phyloP scores from a whole-genome alignment of 1,284 basidiomycete genomes.

The Mycena citricolor region DNA sequence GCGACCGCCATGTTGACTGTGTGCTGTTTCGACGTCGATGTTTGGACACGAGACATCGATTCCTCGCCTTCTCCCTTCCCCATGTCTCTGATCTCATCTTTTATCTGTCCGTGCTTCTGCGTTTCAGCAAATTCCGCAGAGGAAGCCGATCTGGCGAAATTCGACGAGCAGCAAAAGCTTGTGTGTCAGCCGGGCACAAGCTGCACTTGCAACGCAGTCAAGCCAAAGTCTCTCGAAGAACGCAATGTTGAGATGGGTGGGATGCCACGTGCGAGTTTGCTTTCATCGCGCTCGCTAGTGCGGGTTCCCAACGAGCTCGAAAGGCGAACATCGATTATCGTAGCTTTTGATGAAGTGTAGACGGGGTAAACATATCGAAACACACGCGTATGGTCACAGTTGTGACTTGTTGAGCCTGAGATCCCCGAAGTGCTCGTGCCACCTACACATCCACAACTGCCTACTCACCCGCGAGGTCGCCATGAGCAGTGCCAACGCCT shows the following conservation, averaged over 20 bases:
- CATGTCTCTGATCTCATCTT: slow-evolving; percentile 38
- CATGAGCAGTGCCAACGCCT: slow-evolving; percentile 5
- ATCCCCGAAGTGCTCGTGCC: too few species aligned
- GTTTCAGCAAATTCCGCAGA: neutral
- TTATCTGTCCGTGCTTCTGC: slow-evolving; percentile 37
- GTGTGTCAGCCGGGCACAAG: slow-evolving; percentile 35
- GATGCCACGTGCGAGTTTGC: slow-evolving; percentile 7
- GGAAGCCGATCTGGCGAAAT: slow-evolving; percentile 4
- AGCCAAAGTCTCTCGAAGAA: slow-evolving; percentile 5
- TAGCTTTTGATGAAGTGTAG: slow-evolving; percentile 32
- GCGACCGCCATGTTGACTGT: slow-evolving; percentile 42
- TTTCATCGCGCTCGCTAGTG: slow-evolving; percentile 33
- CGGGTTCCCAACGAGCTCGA: slow-evolving; percentile 40
- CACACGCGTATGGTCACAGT: slow-evolving; percentile 24
- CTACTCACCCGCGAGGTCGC: neutral
- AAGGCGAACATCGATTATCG: slow-evolving; percentile 34
- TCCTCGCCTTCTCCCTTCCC: slow-evolving; percentile 59
- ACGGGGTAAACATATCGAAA: too few species aligned
- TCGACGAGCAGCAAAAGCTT: slow-evolving; percentile 1
- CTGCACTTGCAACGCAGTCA: slow-evolving; percentile 28
- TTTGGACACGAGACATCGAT: slow-evolving; percentile 56
- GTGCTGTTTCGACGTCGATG: slow-evolving; percentile 43
- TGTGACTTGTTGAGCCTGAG: slow-evolving; percentile 27
- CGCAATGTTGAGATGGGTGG: slow-evolving; percentile 5
- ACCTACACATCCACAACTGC: too few species aligned